These are phyloP conservation scores for Paracamarosporium sp. DNA, from an alignment of 2,329 filamentous ascomycete species.

Conservation along the genomic window DNA sequence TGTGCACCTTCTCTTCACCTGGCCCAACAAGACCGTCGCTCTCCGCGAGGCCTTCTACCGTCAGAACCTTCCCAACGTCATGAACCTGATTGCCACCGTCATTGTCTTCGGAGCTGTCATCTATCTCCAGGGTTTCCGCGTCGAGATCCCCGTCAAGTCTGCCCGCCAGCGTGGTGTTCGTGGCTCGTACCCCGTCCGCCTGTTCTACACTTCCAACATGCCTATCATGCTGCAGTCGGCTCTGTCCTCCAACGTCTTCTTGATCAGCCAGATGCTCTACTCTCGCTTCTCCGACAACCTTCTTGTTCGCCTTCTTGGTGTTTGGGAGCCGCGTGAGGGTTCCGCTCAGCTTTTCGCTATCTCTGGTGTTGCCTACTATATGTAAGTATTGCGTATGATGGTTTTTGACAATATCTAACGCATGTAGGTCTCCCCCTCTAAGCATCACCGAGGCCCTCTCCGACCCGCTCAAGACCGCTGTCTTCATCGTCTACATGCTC, in stretches of 20 bases:
- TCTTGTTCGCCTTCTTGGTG: slow-evolving; percentile 93
- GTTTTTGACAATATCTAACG: slow-evolving; percentile 18
- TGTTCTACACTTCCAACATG: slow-evolving; percentile 99
- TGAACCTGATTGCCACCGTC: slow-evolving; percentile 95
- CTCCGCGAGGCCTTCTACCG: slow-evolving; percentile 99
- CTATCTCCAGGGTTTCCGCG: slow-evolving; percentile 98
- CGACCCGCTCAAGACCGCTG: slow-evolving; percentile 93
- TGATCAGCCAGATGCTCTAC: slow-evolving; percentile 99
- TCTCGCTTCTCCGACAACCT: slow-evolving; percentile 99
- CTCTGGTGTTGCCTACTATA: slow-evolving; percentile 98
- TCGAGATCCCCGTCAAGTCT: slow-evolving; percentile 99
- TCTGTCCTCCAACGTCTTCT: slow-evolving; percentile 97
- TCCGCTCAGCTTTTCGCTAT: slow-evolving; percentile 93
- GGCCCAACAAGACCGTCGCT: slow-evolving; percentile 99
- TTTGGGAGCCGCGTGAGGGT: slow-evolving; percentile 97
- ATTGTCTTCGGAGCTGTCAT: slow-evolving; percentile 96
- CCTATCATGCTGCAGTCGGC: slow-evolving; percentile 99
- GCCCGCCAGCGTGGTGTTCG: slow-evolving; percentile 98
- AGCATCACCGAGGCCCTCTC: slow-evolving; percentile 97
- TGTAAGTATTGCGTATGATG: slow-evolving; percentile 56
- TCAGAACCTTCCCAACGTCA: slow-evolving; percentile 99
- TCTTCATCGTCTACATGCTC: slow-evolving; percentile 98
- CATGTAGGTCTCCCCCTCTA: slow-evolving; percentile 75
- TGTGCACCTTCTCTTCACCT: slow-evolving; percentile 97
- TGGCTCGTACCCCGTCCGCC: slow-evolving; percentile 95